Percentiles rank a stretch among this genome's conserved stretches.
phyloP scores from a whole-genome alignment of 177 flowering plant species.

The Vitis hybrid region DNA sequence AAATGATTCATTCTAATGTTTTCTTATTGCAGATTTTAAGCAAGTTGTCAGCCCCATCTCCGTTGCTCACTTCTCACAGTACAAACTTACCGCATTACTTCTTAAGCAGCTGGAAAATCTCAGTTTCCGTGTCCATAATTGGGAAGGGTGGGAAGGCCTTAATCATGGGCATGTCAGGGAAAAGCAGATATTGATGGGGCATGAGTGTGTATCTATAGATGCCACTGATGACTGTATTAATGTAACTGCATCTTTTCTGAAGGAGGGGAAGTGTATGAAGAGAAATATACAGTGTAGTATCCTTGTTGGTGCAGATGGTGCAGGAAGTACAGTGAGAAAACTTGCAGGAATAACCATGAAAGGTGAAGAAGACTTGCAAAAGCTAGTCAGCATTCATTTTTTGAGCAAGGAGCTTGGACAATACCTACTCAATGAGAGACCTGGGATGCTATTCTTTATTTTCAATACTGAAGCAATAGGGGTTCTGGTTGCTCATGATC shows the following conservation, averaged over 20 bases:
- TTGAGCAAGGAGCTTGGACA: conserved; percentile 74
- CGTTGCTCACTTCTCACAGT: conserved; percentile 94
- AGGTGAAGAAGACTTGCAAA: conserved; percentile 85
- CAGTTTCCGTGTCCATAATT: conserved; percentile 35
- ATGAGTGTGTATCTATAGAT: conserved; percentile 65
- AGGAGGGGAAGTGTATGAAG: conserved; percentile 43
- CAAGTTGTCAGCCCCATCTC: conserved; percentile 77
- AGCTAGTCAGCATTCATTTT: conserved; percentile 90
- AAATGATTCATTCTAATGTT: conserved; percentile 5
- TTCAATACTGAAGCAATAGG: conserved; percentile 91
- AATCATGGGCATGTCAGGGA: conserved; percentile 22
- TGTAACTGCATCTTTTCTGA: conserved; percentile 51
- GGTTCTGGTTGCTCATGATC: conserved; percentile 95
- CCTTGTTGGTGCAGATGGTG: conserved; percentile 93
- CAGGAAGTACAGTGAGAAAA: conserved; percentile 81
- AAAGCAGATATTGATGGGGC: conserved; percentile 72
- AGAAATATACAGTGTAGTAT: conserved; percentile 56
- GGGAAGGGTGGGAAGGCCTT: conserved; percentile 27
- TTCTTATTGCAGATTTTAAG: conserved; percentile 68
- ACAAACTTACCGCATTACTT: conserved; percentile 65
- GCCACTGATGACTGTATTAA: conserved; percentile 45
- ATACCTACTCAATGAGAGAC: conserved; percentile 70
- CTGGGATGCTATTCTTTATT: conserved; percentile 94
- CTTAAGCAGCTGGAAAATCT: conserved; percentile 62
- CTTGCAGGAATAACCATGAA: conserved; percentile 63